Conservation (phyloP, 805 yeast species). For the Myxozyma sirexii region DNA sequence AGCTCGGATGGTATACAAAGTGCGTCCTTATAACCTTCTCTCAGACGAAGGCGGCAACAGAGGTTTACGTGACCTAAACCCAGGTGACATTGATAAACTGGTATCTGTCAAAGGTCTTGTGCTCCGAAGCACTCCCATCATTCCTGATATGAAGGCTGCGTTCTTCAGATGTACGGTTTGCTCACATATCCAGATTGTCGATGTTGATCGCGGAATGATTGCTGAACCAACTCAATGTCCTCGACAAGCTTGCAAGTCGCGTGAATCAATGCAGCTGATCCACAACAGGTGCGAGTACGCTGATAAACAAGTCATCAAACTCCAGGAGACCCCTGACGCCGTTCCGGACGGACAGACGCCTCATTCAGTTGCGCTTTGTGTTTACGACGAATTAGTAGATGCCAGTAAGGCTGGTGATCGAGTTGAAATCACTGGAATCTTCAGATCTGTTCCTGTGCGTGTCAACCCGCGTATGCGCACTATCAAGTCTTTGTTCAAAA, state of each 20-base stretch:
- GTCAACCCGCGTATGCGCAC: conserved; percentile 84
- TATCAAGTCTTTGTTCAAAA: conserved; percentile 80
- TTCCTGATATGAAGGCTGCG: conserved; percentile 98
- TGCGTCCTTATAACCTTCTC: conserved; percentile 79
- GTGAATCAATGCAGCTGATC: conserved; percentile 83
- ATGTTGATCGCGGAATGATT: conserved; percentile 91
- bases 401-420: conserved; percentile 95
- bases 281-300: conserved; percentile 93
- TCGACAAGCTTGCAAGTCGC: conserved; percentile 78
- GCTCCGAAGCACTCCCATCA: conserved; percentile 82
- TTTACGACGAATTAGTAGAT: conserved; percentile 94
- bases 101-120: conserved; percentile 91
- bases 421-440: conserved; percentile 92
- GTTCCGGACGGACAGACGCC: conserved; percentile 99
- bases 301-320: conserved; percentile 89
- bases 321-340: conserved; percentile 94
- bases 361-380: conserved; percentile 90
- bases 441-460: conserved; percentile 88
- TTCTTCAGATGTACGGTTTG: conserved; percentile 95
- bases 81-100: conserved; percentile 90
- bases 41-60: conserved; percentile 51
- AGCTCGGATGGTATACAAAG: conserved; percentile 59
- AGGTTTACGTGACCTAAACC: conserved; percentile 92
- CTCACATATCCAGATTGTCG: conserved; percentile 87
- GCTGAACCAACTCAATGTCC: conserved; percentile 94